These are phyloP conservation scores for Artemisia annua DNA, from an alignment of 129 eudicot species.

Conservation along the genomic window DNA sequence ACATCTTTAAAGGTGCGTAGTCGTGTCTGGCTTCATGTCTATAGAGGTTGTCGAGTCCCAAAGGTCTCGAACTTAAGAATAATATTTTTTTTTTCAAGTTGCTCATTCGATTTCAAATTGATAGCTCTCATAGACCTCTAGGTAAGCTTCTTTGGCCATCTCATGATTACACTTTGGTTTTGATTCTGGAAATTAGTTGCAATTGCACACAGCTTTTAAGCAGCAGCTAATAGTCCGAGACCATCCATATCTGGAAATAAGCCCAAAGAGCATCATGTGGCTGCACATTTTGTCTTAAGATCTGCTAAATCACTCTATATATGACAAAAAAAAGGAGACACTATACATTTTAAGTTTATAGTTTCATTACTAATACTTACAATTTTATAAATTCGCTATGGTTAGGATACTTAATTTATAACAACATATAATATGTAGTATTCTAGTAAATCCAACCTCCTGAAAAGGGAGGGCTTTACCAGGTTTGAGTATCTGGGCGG, in stretches of 20 bases:
- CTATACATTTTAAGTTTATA: neutral
- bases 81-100: neutral
- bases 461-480: no score
- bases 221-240: neutral
- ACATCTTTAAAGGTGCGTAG: neutral
- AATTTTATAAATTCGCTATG: neutral
- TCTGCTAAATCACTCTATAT: neutral
- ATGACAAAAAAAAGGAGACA: neutral
- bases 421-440: neutral
- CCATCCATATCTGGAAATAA: neutral
- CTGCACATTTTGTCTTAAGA: no score
- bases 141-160: neutral
- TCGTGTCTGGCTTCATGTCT: neutral
- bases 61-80: neutral
- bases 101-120: neutral
- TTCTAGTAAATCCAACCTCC: no score
- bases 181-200: neutral
- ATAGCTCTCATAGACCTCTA: neutral
- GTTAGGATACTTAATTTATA: neutral
- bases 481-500: no score
- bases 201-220: neutral
- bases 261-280: no score
- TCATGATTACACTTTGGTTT: neutral
- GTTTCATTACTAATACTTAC: neutral
- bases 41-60: neutral